Evolutionary conservation across 1,139 yeast genomes (phyloP), one percentile per base, ranked within the genome.

Genomic region (Blastobotrys arbuscula): DNA sequence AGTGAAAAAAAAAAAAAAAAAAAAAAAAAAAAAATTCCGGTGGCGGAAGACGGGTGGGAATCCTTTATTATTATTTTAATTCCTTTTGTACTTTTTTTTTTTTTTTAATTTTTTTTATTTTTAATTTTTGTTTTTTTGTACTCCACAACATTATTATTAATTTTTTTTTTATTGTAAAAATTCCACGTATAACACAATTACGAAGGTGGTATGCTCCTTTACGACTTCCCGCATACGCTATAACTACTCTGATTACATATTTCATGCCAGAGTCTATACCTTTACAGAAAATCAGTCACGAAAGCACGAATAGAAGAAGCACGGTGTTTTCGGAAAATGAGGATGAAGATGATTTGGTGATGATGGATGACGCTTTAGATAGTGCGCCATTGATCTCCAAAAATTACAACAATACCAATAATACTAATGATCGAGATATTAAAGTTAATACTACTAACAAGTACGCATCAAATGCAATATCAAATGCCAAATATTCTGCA

Each of bases 401-500:
- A 37, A 7, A 34, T 7, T 16, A n/a, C 31, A 13, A 20, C 24
- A 15, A 39, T 13, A 28, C 9, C 26, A 54, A 36, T n/a, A 12
- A 12, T 21, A n/a, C 6, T 19, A 19, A 24, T 19, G 39, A 36
- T 4, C 24, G 39, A 20, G 5, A 2, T 24, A 19, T 36, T 19
- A 19, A 6, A n/a, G 13, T 62, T 8, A 36, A 36, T 19, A 36
- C 39, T 24, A 36, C 10, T 9, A 19, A 65, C 53, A 43, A 45
- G 20, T 85, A 74, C 61, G 83, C 95, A 2, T 70, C 89, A 15
- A 92, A 92, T 63, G 87, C 94, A 18, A 78, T 94, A 10, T 87
- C 96, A 42, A 94, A 94, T 66, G 97, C 98, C 26, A 92, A 90
- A 67, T 94, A 94, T 68, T 86, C 88, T 60, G 88, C 94, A 2